phyloP scores from a whole-genome alignment of 1,284 basidiomycete species.

The Termitomyces sp. region DNA sequence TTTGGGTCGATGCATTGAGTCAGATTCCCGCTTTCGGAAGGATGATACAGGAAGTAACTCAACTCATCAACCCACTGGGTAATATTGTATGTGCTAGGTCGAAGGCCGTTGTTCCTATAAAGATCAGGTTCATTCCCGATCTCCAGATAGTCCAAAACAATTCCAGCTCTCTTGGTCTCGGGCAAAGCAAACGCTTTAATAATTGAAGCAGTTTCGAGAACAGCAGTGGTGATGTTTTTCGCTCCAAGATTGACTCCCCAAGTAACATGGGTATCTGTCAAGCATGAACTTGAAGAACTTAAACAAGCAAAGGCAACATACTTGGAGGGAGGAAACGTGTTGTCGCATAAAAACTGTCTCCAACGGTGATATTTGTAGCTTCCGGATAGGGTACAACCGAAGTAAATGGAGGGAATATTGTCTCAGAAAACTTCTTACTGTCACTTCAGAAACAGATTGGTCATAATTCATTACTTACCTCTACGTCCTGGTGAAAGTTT shows the following conservation, averaged over 20 bases:
- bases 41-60: not conserved
- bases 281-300: not conserved
- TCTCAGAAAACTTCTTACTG: constrained; percentile 14
- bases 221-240: constrained; percentile 52
- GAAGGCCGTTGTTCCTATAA: constrained; percentile 45
- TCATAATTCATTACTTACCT: constrained; percentile 32
- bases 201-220: constrained; percentile 54
- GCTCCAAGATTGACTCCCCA: constrained; percentile 67
- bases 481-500: constrained; percentile 38
- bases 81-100: constrained; percentile 39
- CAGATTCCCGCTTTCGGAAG: not conserved
- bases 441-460: not conserved
- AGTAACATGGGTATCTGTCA: constrained; percentile 51
- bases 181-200: constrained; percentile 44
- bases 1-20: constrained; percentile 9
- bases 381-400: constrained; percentile 57
- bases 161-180: constrained; percentile 37
- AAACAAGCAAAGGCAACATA: constrained; percentile 17
- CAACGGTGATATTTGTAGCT: constrained; percentile 50
- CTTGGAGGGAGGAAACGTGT: constrained; percentile 50
- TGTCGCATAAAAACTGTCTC: constrained; percentile 53
- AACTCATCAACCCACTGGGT: constrained; percentile 52
- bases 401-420: constrained; percentile 24
- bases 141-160: constrained; percentile 52
- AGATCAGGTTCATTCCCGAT: constrained; percentile 65